Conservation (phyloP, 768 basidiomycete genomes). For the Termitomyces sp. region DNA sequence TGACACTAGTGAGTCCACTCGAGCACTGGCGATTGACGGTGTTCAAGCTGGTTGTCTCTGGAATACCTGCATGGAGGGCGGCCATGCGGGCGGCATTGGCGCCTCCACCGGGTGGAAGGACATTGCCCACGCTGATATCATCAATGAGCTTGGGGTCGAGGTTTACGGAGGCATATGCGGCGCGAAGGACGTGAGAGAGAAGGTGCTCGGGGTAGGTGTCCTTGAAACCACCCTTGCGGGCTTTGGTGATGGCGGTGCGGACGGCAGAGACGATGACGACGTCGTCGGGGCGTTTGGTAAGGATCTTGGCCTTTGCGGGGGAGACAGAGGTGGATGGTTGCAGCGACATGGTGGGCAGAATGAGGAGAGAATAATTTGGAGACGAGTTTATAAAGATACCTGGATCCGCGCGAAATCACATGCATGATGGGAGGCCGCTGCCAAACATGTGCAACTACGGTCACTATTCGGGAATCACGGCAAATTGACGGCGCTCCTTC, state of each 20-base stretch:
- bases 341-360: not conserved
- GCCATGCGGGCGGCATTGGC: conserved; percentile 83
- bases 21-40: conserved; percentile 92
- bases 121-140: conserved; percentile 83
- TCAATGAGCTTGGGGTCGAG: conserved; percentile 82
- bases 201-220: conserved; percentile 83
- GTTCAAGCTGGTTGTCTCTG: conserved; percentile 65
- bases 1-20: conserved; percentile 77
- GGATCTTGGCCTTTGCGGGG: conserved; percentile 50
- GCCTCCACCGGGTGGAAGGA: conserved; percentile 83
- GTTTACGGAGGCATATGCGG: conserved; percentile 59
- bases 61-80: conserved; percentile 80
- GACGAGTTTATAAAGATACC: not conserved
- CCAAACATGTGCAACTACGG: not conserved
- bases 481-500: no score
- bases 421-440: not conserved
- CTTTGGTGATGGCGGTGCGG: conserved; percentile 90
- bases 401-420: not conserved
- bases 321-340: conserved; percentile 12
- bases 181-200: conserved; percentile 70
- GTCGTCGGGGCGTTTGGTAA: conserved; percentile 76
- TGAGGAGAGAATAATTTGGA: not conserved
- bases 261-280: conserved; percentile 88
- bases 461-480: not conserved
- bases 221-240: conserved; percentile 86